Conservation (phyloP, 1,139 yeast genomes). For the Lodderomyces orthopsilosis region DNA sequence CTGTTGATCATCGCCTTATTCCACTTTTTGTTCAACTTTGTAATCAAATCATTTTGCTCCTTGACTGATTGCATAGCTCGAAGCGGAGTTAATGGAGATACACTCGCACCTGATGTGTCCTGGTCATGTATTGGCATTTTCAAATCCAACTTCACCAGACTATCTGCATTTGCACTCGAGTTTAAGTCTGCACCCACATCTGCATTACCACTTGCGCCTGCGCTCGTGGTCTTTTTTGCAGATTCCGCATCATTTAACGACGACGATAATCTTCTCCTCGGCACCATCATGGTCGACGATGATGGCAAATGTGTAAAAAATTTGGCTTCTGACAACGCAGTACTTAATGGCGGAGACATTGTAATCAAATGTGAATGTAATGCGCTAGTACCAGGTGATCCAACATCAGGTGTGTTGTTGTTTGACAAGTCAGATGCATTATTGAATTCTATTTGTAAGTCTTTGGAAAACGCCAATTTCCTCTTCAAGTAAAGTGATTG, state of each 20-base stretch:
- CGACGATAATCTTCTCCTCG: background rate
- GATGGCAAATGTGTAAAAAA: slow-evolving; percentile 1
- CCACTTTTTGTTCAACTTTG: slow-evolving; percentile 38
- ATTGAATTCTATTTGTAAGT: slow-evolving; percentile 32
- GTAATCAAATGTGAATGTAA: slow-evolving; percentile 1
- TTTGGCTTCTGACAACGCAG: background rate
- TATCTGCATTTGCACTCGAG: slow-evolving; percentile 4
- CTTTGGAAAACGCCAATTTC: slow-evolving; percentile 36
- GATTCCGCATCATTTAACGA: background rate
- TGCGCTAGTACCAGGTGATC: background rate
- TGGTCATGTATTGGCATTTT: slow-evolving; percentile 8
- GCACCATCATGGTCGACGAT: slow-evolving; percentile 1
- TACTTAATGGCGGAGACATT: background rate
- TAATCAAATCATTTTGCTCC: slow-evolving; percentile 35
- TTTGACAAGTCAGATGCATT: slow-evolving; percentile 13
- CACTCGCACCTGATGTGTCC: slow-evolving; percentile 14
- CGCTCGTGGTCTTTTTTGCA: background rate
- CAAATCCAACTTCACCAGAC: background rate
- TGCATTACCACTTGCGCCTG: background rate
- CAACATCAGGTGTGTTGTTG: background rate
- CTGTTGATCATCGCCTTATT: slow-evolving; percentile 21
- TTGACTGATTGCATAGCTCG: slow-evolving; percentile 16
- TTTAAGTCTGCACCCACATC: background rate
- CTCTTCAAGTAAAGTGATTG: slow-evolving; percentile 30
- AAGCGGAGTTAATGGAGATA: slow-evolving; percentile 7